Evolutionary conservation across 257 asterid genomes (phyloP), one percentile per base, ranked within the genome.

Genomic region (Nicotiana benthamiana): DNA sequence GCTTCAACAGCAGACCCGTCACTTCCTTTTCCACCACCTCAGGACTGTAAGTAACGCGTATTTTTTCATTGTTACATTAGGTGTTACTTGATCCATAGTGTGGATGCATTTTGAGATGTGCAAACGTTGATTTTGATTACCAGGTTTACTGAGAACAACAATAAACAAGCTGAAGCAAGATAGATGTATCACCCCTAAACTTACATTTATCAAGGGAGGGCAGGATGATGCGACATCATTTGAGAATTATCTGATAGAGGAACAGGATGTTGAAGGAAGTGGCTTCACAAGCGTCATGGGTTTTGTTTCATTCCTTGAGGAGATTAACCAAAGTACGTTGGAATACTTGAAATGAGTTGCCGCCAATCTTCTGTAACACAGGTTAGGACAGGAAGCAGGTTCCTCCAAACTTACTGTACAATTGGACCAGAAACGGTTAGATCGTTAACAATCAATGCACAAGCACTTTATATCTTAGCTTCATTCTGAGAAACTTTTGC

Each of bases 11-110:
- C 97, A 7, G 95, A 92, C 75, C 89, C 97, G 80, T 74, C 95
- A n/a, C 93, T 94, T 75, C 97, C 97, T 75, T 96, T 90, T 80
- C 99, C 99, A 86, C 99, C 99, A 32, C 98, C 99, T 30, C 99
- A 96, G 84, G 95, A 96, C 87, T 96, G 99, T 94, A 92, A 92
- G 99, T 91, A 66, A 32, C 46, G 15, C 9, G 81, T 67, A 62
- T 53, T 28, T 64, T 74, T 28, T 30, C 24, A 22, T 13, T 51
- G 30, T 51, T 20, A 18, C 26, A 22, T 77, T 57, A 34, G 77
- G 11, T 46, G 53, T 40, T 76, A 46, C 63, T 83, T 30, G 77
- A 79, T 64, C 61, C 74, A 5, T 34, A 56, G 46, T 34, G 77
- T 56, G 75, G 67, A 63, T 4, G 36, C 53, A 30, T 40, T 67